A percentile compares a stretch with the other conserved stretches of the same genome.
Conservation (phyloP, 23 red algal species). For the Pyropia yezoensis region DNA sequence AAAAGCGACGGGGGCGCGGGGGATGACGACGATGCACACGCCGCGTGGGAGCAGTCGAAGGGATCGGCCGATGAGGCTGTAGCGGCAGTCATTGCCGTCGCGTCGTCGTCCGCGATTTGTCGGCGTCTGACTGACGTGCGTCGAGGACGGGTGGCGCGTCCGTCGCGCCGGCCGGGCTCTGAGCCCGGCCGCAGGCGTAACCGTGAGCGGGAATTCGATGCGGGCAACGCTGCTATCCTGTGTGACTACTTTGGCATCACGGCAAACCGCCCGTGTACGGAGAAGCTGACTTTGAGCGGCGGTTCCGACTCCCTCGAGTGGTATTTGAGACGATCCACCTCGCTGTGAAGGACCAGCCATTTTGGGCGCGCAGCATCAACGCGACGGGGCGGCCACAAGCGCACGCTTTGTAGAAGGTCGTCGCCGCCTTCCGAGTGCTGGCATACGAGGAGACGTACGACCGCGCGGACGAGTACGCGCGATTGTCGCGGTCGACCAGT, state of each 20-base stretch:
- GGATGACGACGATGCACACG: too few relatives aligned
- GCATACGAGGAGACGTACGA: background rate
- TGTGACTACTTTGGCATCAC: conserved; percentile 2
- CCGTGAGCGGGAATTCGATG: conserved; percentile 14
- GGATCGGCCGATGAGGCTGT: too few relatives aligned
- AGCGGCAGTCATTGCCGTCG: too few relatives aligned
- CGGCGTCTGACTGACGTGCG: too few relatives aligned
- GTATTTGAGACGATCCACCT: conserved; percentile 11
- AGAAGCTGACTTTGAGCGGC: conserved; percentile 17
- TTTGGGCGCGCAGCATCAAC: too few relatives aligned
- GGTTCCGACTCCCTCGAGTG: conserved; percentile 6
- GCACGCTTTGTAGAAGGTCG: conserved; percentile 12
- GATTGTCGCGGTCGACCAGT: conserved; percentile 2
- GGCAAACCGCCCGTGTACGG: conserved; percentile 1
- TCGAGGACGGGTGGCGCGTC: too few relatives aligned
- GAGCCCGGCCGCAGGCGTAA: too few relatives aligned
- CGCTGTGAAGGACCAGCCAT: background rate
- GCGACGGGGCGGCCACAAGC: background rate
- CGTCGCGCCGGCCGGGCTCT: too few relatives aligned
- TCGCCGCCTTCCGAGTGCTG: conserved; percentile 3
- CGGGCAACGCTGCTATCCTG: background rate
- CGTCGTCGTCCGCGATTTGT: too few relatives aligned
- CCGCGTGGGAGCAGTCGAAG: too few relatives aligned
- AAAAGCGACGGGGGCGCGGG: too few relatives aligned
- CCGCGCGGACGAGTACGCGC: conserved; percentile 4